Conservation (phyloP, 257 asterid species). For the Gentiana dahurica region DNA sequence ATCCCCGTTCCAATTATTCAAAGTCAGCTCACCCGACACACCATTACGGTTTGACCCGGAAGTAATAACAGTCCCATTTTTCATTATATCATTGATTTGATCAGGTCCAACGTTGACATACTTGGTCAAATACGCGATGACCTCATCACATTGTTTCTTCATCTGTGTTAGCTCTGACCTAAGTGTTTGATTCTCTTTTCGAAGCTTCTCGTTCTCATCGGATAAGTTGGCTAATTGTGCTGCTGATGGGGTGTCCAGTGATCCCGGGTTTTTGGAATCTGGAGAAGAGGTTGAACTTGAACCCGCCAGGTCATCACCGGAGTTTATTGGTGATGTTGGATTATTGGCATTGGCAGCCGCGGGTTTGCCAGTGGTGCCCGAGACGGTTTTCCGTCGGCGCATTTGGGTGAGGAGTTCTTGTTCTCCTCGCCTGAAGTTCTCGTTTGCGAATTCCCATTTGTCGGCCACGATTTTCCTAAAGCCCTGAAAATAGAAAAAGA, state of each 20-base stretch:
- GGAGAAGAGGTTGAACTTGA: slow-evolving; percentile 72
- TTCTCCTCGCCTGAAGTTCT: slow-evolving; percentile 56
- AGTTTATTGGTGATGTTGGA: slow-evolving; percentile 30
- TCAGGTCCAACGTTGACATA: slow-evolving; percentile 51
- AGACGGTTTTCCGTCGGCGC: slow-evolving; percentile 51
- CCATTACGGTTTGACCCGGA: slow-evolving; percentile 16
- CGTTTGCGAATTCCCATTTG: slow-evolving; percentile 93
- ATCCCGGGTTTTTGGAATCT: slow-evolving; percentile 46
- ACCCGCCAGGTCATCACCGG: slow-evolving; percentile 46
- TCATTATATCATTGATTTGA: slow-evolving; percentile 39
- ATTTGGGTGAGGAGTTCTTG: slow-evolving; percentile 53
- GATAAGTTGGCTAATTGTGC: slow-evolving; percentile 50
- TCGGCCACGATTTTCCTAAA: slow-evolving; percentile 71
- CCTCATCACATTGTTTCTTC: slow-evolving; percentile 56
- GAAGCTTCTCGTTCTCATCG: slow-evolving; percentile 56
- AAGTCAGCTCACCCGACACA: slow-evolving; percentile 6
- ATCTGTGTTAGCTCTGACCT: slow-evolving; percentile 53
- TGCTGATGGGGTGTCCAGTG: slow-evolving; percentile 38
- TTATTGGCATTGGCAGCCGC: slow-evolving; percentile 8
- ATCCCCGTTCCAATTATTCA: not conserved
- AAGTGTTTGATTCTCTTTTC: slow-evolving; percentile 40
- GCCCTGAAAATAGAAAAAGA: slow-evolving; percentile 35
- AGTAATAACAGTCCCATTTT: slow-evolving; percentile 9
- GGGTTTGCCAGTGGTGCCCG: slow-evolving; percentile 15
- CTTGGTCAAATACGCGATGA: slow-evolving; percentile 43